phyloP scores from a whole-genome alignment of 116 monocot species.

The Phalaenopsis hybrid region DNA sequence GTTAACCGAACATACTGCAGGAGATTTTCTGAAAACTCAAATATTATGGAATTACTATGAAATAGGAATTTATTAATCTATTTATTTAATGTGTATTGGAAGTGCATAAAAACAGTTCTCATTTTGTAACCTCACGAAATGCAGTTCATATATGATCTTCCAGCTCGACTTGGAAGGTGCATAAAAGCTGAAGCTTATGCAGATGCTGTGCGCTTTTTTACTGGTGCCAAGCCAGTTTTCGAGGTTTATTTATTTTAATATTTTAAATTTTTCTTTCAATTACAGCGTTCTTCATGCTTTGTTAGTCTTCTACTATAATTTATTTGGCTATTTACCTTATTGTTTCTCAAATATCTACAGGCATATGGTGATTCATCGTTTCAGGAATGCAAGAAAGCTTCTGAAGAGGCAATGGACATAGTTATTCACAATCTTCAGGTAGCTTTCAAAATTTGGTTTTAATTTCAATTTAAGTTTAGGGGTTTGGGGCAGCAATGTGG shows the following conservation, averaged over 20 bases:
- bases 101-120: neutral
- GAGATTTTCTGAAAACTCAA: neutral
- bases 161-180: conserved; percentile 75
- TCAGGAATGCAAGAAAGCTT: conserved; percentile 93
- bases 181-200: conserved; percentile 97
- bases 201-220: conserved; percentile 94
- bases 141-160: conserved; percentile 98
- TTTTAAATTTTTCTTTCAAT: neutral
- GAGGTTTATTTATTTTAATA: conserved; percentile 40
- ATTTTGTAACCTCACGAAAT: conserved; percentile 14
- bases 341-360: conserved; percentile 27
- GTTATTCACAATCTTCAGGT: conserved; percentile 83
- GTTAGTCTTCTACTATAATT: neutral
- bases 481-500: no score
- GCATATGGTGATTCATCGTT: conserved; percentile 96
- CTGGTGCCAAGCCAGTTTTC: conserved; percentile 93
- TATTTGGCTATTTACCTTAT: neutral
- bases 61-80: neutral
- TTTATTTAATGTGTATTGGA: neutral
- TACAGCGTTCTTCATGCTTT: neutral
- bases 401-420: conserved; percentile 79
- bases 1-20: neutral
- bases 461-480: neutral
- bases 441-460: conserved; percentile 2
- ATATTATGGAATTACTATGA: neutral